Evolutionary conservation across 441 rosid genomes (phyloP), one percentile per base, ranked within the genome.

Genomic region (Aquilaria agallochum): DNA sequence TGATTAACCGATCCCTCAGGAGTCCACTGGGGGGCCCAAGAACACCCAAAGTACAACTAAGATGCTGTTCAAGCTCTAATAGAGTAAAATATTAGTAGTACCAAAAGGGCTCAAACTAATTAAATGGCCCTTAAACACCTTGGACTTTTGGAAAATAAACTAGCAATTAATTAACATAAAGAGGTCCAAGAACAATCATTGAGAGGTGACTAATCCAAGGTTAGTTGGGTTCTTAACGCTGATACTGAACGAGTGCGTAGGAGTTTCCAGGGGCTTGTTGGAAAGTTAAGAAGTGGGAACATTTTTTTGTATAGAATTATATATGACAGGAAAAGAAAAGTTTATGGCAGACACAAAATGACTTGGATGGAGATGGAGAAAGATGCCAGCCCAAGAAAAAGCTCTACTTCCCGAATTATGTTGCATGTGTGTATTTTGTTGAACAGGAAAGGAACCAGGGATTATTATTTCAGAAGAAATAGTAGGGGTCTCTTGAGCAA

Each of bases 31-130:
- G 71, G 81, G 76, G 59, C 63, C 68, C 7, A 52, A 57, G 9
- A 74, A 68, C 83, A 65, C 77, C 74, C 81, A 59, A 56, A 76
- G 50, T 59, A 77, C 85, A 83, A 74, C 85, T 78, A 76, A 78
- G 62, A 67, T n/a, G 36, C 46, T 42, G 79, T 66, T 74, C 73
- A 68, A 65, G 58, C 74, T 65, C 81, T 60, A 62, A 70, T 69
- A 12, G 42, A 76, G 52, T 74, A 66, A 74, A 78, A 57, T 40
- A 67, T 52, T 2, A 27, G 3, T 36, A 36, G 7, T 36, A 36
- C 42, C 2, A 47, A 32, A 47, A 31, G 45, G 30, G 55, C 14
- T 27, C 30, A 14, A 15, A 36, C 42, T 20, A 20, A 31, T 62
- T 68, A 47, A 56, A 63, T 11, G 70, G 3, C 50, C 32, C 56